These are phyloP conservation scores for Boletus subparvulus DNA, from an alignment of 768 basidiomycete species.

Conservation along the genomic window DNA sequence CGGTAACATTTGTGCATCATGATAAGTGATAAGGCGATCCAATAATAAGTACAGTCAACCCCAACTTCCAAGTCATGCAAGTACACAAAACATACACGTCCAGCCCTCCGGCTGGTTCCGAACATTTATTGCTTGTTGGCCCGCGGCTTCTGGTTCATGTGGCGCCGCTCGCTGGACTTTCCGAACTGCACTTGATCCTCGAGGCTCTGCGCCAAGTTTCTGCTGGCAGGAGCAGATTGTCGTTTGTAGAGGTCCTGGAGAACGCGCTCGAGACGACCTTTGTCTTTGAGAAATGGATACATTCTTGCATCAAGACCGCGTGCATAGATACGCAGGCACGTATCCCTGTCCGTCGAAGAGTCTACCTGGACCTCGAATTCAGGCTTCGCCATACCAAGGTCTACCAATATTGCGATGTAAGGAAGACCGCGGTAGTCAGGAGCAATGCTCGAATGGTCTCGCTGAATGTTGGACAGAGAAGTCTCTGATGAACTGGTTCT, in stretches of 20 bases:
- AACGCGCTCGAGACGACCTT: neutral
- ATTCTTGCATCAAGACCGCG: neutral
- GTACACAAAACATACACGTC: no score
- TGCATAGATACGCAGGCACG: neutral
- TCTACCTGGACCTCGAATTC: fast-evolving
- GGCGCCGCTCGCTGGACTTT: neutral
- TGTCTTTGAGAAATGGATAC: neutral
- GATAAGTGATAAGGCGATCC: no score
- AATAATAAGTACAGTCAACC: no score
- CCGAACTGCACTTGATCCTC: neutral
- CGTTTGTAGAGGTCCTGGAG: neutral
- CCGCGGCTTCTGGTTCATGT: neutral
- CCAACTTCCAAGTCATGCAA: no score
- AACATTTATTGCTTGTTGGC: no score
- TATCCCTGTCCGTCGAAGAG: neutral
- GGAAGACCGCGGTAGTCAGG: neutral
- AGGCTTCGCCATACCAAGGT: neutral
- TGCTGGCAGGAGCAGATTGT: neutral
- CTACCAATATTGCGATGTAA: neutral
- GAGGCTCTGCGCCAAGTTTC: fast-evolving
- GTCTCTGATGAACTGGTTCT: neutral
- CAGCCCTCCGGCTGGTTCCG: no score
- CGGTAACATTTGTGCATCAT: no score
- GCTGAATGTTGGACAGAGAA: neutral
- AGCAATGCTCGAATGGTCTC: neutral